Evolutionary conservation across 495 filamentous ascomycete species (phyloP), one percentile per base, ranked within the genome.

Genomic region (Podospora comata): DNA sequence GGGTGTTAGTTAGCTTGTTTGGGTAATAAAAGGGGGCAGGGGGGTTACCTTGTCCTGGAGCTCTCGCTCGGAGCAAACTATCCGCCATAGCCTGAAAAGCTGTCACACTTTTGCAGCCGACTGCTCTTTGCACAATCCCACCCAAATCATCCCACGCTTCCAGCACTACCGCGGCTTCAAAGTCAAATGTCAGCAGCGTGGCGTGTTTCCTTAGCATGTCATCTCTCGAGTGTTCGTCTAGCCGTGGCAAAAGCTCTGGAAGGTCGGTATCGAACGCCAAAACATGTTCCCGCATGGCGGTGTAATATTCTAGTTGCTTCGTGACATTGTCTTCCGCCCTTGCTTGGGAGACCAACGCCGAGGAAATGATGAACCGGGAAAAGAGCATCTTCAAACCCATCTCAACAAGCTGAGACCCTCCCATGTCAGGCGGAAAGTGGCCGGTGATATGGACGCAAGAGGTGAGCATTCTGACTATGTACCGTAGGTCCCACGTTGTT

Each of bases 161-260:
- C 5, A 97, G 79, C 19, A 81, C 79, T 26, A 88, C 79, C 13
- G 87, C 85, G n/a, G 87, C 89, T 79, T 95, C 92, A 70, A 95
- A 90, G 68, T 93, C 88, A 72, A 91, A 90, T 1, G 87, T 84
- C 5, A 92, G 75, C 13, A 94, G 78, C 23, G 83, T 83, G 44
- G 85, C 81, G 65, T 92, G 83, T 71, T 90, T 92, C 9, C 80
- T 75, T 23, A 81, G 72, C 65, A 91, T 81, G 72, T 91, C 89
- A 13, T 73, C 71, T 54, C 76, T 76, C 2, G 74, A 77, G 13
- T 71, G 77, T 62, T 85, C 82, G 39, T 84, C 82, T 4, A 86
- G 67, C 16, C 68, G 65, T 19, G 74, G 71, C 19, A 78, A 60
- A 68, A 80, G 79, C 58, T 74, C 71, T 23, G 81, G 72, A 4